A percentile compares a stretch with the other conserved stretches of the same genome.
phyloP scores from a whole-genome alignment of 2,329 filamentous ascomycete species.

The Dothistroma pini region DNA sequence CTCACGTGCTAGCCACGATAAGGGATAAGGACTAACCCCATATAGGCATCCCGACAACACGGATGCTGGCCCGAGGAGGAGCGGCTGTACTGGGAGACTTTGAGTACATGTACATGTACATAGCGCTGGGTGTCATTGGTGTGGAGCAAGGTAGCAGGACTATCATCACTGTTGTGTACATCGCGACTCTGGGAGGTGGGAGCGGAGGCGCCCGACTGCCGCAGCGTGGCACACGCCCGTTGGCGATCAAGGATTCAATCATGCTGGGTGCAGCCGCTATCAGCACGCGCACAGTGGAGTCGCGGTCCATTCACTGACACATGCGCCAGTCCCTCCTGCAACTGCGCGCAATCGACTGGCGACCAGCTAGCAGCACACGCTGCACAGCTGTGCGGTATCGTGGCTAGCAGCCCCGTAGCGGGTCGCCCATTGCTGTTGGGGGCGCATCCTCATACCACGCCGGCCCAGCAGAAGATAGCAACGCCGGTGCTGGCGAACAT shows the following conservation, averaged over 20 bases:
- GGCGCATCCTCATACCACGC: neutral
- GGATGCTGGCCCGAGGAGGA: neutral
- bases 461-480: neutral
- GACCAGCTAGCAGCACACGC: neutral
- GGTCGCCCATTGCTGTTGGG: neutral
- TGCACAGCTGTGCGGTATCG: too few species aligned
- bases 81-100: neutral
- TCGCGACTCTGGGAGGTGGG: neutral
- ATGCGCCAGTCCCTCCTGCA: neutral
- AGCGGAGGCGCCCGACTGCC: too few species aligned
- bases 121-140: neutral
- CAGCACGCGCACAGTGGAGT: neutral
- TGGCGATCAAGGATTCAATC: neutral
- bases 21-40: neutral
- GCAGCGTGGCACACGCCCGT: neutral
- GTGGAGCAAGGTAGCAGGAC: neutral
- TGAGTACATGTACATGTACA: neutral
- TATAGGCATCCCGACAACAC: neutral
- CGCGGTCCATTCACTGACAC: neutral
- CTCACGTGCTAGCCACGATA: neutral
- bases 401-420: neutral
- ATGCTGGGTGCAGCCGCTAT: slow-evolving; percentile 1
- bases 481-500: neutral
- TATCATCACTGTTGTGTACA: neutral
- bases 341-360: neutral